These are phyloP conservation scores for Fraxinus baroniana DNA, from an alignment of 305 asterid genomes.

Conservation along the genomic window DNA sequence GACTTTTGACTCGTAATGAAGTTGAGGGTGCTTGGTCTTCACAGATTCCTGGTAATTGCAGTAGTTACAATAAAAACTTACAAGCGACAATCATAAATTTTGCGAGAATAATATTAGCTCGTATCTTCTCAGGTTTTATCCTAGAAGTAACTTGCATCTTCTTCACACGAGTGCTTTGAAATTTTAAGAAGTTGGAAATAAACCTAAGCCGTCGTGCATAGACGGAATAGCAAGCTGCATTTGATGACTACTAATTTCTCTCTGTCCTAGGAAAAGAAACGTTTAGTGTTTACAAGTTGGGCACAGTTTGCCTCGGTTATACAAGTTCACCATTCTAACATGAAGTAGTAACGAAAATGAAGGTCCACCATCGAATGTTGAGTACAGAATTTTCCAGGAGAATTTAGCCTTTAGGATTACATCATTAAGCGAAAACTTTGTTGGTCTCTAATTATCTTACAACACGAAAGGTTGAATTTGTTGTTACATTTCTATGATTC, in stretches of 20 bases:
- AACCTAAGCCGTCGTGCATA: background rate
- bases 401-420: background rate
- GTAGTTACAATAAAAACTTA: conserved; percentile 14
- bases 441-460: background rate
- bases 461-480: background rate
- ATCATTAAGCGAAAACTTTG: background rate
- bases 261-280: background rate
- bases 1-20: conserved; percentile 86
- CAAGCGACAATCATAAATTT: background rate
- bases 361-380: background rate
- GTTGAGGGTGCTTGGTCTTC: conserved; percentile 95
- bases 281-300: background rate
- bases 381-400: background rate
- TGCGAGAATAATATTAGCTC: background rate
- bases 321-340: background rate
- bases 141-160: background rate
- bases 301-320: background rate
- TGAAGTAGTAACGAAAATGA: background rate
- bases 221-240: background rate
- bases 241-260: background rate
- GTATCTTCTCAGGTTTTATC: background rate
- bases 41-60: conserved; percentile 66
- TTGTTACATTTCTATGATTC: background rate
- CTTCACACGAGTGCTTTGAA: background rate
- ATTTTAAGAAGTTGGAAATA: background rate